These are phyloP conservation scores for Chaetomium strumarium DNA, from an alignment of 2,329 filamentous ascomycete species.

Conservation along the genomic window DNA sequence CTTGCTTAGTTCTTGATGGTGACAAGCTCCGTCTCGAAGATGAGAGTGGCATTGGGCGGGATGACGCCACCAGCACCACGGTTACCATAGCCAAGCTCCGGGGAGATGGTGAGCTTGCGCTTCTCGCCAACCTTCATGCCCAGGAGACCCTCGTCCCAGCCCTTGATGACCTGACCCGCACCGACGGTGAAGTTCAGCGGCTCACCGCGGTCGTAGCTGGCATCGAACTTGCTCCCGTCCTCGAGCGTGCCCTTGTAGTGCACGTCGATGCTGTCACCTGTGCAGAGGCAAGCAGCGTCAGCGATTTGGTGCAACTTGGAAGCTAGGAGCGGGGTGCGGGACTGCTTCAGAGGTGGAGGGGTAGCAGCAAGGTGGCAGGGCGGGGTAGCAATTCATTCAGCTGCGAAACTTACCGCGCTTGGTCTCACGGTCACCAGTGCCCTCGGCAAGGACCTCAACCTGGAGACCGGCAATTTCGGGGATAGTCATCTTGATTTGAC, in stretches of 20 bases:
- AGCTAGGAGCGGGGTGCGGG: not conserved
- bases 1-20: constrained; percentile 16
- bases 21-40: constrained; percentile 27
- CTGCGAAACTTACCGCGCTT: constrained; percentile 20
- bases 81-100: constrained; percentile 23
- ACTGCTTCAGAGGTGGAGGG: not conserved
- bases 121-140: constrained; percentile 28
- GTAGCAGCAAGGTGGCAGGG: not conserved
- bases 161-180: constrained; percentile 25
- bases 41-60: constrained; percentile 23
- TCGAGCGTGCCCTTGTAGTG: constrained; percentile 25
- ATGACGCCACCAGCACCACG: constrained; percentile 23
- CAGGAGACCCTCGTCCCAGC: constrained; percentile 27
- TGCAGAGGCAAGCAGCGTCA: not conserved
- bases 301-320: not conserved
- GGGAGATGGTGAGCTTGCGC: constrained; percentile 26
- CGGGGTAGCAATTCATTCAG: constrained; percentile 2
- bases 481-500: constrained; percentile 22
- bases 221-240: constrained; percentile 23
- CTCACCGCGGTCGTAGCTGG: constrained; percentile 21
- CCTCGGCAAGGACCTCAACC: constrained; percentile 20
- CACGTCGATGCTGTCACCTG: constrained; percentile 24
- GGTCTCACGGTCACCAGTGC: constrained; percentile 21
- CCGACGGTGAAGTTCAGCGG: constrained; percentile 32
- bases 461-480: constrained; percentile 22